phyloP scores from a whole-genome alignment of 2,329 filamentous ascomycete species.

The Chlorencoelia australis region DNA sequence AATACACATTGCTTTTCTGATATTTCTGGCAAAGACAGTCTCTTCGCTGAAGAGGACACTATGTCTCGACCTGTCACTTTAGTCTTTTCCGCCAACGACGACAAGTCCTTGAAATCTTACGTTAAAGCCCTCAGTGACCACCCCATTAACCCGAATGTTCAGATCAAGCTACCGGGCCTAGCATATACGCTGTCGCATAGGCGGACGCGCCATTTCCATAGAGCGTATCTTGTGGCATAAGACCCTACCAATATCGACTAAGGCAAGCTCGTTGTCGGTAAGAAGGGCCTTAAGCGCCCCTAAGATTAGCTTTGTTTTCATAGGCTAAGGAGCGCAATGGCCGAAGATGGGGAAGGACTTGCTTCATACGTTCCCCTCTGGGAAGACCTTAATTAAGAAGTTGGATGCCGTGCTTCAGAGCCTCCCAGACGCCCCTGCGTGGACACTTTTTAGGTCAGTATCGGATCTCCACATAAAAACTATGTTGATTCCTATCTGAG shows the following conservation, averaged over 20 bases:
- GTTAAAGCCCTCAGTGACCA: slow-evolving; percentile 2
- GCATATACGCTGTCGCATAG: slow-evolving; percentile 20
- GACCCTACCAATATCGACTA: neutral
- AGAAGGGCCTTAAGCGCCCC: neutral
- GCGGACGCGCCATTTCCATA: slow-evolving; percentile 12
- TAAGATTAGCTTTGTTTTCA: slow-evolving; percentile 14
- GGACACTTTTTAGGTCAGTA: too few species aligned
- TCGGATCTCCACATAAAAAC: too few species aligned
- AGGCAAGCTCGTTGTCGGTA: neutral
- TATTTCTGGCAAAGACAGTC: neutral
- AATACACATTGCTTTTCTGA: too few species aligned
- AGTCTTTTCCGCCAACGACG: slow-evolving; percentile 8
- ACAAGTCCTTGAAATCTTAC: slow-evolving; percentile 1
- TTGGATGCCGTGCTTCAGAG: slow-evolving; percentile 2
- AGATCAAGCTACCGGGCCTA: slow-evolving; percentile 5
- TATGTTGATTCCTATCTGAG: too few species aligned
- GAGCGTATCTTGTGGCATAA: neutral
- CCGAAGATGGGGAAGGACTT: slow-evolving; percentile 16
- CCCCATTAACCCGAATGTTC: slow-evolving; percentile 4
- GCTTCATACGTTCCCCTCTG: neutral
- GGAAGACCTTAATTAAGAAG: neutral
- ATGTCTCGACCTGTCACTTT: neutral
- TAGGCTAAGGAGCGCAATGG: slow-evolving; percentile 22
- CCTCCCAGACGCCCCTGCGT: slow-evolving; percentile 1
- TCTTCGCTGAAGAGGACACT: slow-evolving; percentile 3